phyloP scores from a whole-genome alignment of 1,284 basidiomycete genomes.

The Irpex rosettiformis region DNA sequence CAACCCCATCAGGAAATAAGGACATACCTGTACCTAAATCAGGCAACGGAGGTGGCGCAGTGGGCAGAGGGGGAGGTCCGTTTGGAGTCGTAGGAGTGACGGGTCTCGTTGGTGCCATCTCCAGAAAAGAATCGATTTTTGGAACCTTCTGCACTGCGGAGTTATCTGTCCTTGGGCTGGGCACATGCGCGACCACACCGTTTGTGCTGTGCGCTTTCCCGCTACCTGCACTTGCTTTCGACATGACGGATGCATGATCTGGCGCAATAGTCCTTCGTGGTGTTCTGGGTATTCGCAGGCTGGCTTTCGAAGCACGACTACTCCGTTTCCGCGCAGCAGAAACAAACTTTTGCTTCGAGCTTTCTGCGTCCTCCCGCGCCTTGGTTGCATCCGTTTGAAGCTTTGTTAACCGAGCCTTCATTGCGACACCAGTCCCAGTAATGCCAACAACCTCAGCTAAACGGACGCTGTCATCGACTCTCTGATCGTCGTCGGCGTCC shows the following conservation, averaged over 20 bases:
- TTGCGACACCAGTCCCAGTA: constrained; percentile 30
- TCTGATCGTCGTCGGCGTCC: constrained; percentile 34
- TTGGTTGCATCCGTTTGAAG: constrained; percentile 12
- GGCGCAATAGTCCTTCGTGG: constrained; percentile 11
- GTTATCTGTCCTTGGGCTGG: constrained; percentile 19
- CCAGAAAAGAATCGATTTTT: constrained; percentile 27
- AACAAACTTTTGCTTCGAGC: constrained; percentile 25
- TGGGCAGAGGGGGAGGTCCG: constrained; percentile 16
- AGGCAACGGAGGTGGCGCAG: constrained; percentile 4
- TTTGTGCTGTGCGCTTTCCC: constrained; percentile 24
- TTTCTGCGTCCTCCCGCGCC: constrained; percentile 2
- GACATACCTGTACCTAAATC: neutral
- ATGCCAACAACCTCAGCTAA: constrained; percentile 31
- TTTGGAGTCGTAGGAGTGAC: constrained; percentile 18
- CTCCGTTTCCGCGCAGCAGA: constrained; percentile 58
- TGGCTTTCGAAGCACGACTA: constrained; percentile 53
- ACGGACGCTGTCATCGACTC: constrained; percentile 23
- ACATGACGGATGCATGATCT: constrained; percentile 15
- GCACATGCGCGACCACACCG: constrained; percentile 21
- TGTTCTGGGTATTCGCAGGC: constrained; percentile 46
- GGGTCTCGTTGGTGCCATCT: constrained; percentile 25
- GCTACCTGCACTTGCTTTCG: constrained; percentile 5
- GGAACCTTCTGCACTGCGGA: constrained; percentile 10
- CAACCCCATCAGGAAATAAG: neutral
- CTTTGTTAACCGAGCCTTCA: constrained; percentile 28